These are phyloP conservation scores for Mycosarcoma maydis DNA, from an alignment of 1,284 basidiomycete species.

Conservation along the genomic window DNA sequence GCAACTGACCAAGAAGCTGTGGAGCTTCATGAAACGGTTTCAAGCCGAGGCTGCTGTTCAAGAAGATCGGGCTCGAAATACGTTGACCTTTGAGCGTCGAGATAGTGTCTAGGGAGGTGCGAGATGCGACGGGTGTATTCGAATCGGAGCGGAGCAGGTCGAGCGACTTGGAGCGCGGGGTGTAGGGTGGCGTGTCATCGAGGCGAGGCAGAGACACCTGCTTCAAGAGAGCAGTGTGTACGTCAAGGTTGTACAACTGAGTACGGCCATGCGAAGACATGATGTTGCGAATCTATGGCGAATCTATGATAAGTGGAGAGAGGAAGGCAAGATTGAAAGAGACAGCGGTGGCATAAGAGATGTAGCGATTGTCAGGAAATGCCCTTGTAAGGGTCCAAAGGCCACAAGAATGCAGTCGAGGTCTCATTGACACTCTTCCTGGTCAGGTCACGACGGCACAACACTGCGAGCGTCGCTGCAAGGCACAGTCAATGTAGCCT, in stretches of 20 bases:
- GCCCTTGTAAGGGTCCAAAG: too few relatives aligned
- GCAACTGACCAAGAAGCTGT: too few relatives aligned
- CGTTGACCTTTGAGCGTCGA: slow-evolving; percentile 17
- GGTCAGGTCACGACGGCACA: too few relatives aligned
- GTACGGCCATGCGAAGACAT: slow-evolving; percentile 2
- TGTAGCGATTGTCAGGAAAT: too few relatives aligned
- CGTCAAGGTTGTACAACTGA: slow-evolving; percentile 10
- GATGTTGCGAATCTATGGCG: too few relatives aligned
- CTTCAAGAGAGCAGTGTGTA: slow-evolving; percentile 3
- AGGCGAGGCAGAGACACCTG: not conserved
- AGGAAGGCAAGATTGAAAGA: not conserved
- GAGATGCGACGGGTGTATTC: slow-evolving; percentile 2
- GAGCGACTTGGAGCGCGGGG: slow-evolving; percentile 26
- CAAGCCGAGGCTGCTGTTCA: slow-evolving; percentile 33
- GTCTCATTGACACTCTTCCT: too few relatives aligned
- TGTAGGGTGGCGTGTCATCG: slow-evolving; percentile 17
- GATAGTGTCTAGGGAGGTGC: slow-evolving; percentile 23
- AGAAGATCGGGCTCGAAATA: slow-evolving; percentile 34
- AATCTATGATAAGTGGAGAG: too few relatives aligned
- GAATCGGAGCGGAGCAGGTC: slow-evolving; percentile 23
- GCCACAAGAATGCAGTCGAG: too few relatives aligned
- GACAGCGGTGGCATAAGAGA: not conserved
- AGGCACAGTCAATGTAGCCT: not conserved
- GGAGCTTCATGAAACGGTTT: too few relatives aligned
- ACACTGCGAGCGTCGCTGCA: not conserved